Percentiles rank a stretch among this genome's conserved stretches.
These are phyloP conservation scores for Crucihimalaya himalaica DNA, from an alignment of 345 rosid genomes.

Conservation along the genomic window DNA sequence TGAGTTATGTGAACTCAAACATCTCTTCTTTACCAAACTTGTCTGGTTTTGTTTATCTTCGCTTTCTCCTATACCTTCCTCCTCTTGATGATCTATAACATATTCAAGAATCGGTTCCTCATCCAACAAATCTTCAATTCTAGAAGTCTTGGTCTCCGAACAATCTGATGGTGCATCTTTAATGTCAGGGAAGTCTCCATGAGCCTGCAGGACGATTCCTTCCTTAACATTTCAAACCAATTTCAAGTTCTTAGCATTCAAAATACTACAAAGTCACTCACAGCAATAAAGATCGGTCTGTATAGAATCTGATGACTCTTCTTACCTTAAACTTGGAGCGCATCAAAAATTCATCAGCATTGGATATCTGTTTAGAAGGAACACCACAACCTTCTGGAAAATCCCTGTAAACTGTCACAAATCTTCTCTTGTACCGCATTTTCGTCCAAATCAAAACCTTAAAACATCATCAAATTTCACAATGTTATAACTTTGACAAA, in stretches of 20 bases:
- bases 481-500: neutral
- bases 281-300: neutral
- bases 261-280: neutral
- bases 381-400: constrained; percentile 31
- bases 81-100: neutral
- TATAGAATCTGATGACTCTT: neutral
- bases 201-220: neutral
- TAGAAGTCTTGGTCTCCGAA: neutral
- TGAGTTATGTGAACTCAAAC: constrained; percentile 11
- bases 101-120: constrained; percentile 2
- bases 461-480: neutral
- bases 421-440: constrained; percentile 17
- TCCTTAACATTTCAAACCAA: neutral
- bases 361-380: neutral
- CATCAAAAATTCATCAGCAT: neutral
- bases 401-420: neutral
- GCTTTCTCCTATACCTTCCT: neutral
- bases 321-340: constrained; percentile 1
- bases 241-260: neutral
- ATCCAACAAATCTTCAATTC: neutral
- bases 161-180: neutral
- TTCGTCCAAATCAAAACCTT: neutral
- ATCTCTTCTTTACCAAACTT: neutral
- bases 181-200: neutral
- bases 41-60: neutral